Conservation (phyloP, 306 rosid species). For the Sicyos baderoa region DNA sequence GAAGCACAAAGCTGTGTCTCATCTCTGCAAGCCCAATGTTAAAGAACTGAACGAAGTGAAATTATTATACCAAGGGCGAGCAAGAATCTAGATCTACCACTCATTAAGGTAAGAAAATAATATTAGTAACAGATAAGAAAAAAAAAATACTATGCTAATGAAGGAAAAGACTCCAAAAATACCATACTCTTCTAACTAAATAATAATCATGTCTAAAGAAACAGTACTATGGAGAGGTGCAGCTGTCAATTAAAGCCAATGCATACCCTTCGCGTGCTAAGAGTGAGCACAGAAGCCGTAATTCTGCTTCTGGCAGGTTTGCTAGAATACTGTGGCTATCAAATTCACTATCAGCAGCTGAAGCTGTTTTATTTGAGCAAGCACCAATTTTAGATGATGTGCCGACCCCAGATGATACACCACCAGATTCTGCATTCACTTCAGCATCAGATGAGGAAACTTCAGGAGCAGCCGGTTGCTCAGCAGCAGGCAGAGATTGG, state of each 20-base stretch:
- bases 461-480: constrained; percentile 46
- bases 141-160: no score
- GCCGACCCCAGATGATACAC: constrained; percentile 35
- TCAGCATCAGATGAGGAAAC: constrained; percentile 51
- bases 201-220: background rate
- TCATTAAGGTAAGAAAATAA: constrained; percentile 1
- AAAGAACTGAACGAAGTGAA: background rate
- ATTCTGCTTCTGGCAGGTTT: constrained; percentile 75
- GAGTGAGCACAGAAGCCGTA: constrained; percentile 84
- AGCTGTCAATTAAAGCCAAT: constrained; percentile 16
- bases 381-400: constrained; percentile 36
- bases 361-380: constrained; percentile 39
- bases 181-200: background rate
- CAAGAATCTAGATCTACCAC: background rate
- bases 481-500: constrained; percentile 47
- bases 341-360: constrained; percentile 37
- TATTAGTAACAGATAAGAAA: background rate
- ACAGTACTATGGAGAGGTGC: background rate
- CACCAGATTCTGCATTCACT: constrained; percentile 47
- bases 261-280: constrained; percentile 91
- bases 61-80: background rate
- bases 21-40: background rate
- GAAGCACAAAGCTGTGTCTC: background rate
- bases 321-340: constrained; percentile 46
- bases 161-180: background rate